Base-by-base conservation (phyloP, 78 protist species). In the Chrysochromulina parva region DNA sequence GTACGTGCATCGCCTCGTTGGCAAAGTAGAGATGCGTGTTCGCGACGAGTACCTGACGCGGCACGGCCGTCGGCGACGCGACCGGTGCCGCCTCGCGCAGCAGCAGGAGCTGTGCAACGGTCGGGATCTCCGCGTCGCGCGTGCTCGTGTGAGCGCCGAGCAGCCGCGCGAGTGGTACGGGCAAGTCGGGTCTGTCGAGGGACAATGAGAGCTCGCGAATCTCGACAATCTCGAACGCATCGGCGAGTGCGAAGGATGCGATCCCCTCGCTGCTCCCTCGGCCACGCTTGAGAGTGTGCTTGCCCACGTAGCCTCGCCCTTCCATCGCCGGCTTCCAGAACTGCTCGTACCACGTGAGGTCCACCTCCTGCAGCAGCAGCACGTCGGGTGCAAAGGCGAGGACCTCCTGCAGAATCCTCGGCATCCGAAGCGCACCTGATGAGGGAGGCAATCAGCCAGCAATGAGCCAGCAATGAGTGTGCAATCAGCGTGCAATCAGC, bases 21-120 rank as follows among this genome's bases (percentile, higher is more conserved):
- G 78, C 28, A n/a, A 69, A 69, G 78, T 28, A 69, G 28, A 69
- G 78, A 50, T 69, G 78, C 16, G 78, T 69, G 78, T 69, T 69
- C 13, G 78, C 78, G 48, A 28, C 78, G 17, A 69, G 14, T 4
- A 66, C 28, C 73, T 38, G 38, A 38, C 38, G 38, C 38, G 38
- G 38, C 38, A 38, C 38, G 38, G 38, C 38, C 38, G 38, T 38
- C 38, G 38, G 38, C 38, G n/a, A 5, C 28, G 9, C 10, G 73
- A 10, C n/a, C 48, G n/a, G 9, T 4, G 9, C 28, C 73, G 9
- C 10, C 28, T 24, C 10, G 28, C 73, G 73, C 28, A 66, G 73
- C n/a, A 66, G 48, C n/a, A 19, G 28, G n/a, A 66, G 20, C 73
- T 19, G 73, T 5, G 73, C 73, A 10, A 66, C 73, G 28, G 73